Evolutionary conservation across 495 filamentous ascomycete genomes (phyloP), one percentile per base, ranked within the genome.

Genomic region (Aspergillus cristatus): DNA sequence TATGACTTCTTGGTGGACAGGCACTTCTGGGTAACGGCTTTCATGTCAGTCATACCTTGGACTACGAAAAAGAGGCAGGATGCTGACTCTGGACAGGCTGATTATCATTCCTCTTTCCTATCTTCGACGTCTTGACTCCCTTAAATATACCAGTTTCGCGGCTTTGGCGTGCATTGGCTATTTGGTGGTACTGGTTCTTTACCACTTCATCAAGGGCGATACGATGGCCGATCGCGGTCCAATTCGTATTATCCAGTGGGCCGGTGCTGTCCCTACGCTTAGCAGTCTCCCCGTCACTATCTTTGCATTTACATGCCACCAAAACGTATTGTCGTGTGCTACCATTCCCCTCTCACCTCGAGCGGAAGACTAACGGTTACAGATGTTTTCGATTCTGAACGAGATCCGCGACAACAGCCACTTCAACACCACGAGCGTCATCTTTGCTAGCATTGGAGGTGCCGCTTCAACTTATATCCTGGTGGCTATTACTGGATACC

Each of bases 301-400:
- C 7, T 98, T 97, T 65, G 91, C 91, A 14, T 98, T 96, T 60
- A 98, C 91, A 3, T 98, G 93, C 54, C 91, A 98, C 60, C 91
- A 98, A 48, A 98, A 98, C 51, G 87, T 94, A 66, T 43, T n/a
- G n/a, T n/a, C n/a, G n/a, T n/a, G n/a, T n/a, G n/a, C n/a, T n/a
- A 75, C 13, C 29, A 11, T 10, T 18, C 13, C 18, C 15, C 12
- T 14, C 6, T 38, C 25, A 20, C 8, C 32, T 15, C 14, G 3
- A 7, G 6, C 2, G 6, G n/a, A 14, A n/a, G 4, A n/a, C 28
- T 30, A 30, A 30, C 13, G 12, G 16, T 24, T 3, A 10, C 47
- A 94, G 88, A 98, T 98, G 91, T 98, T 98, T 53, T 94, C 93
- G 1, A 90, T 98, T 43, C 63, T 98, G 20, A 98, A 98, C 46